These are phyloP conservation scores for Lachancea kluyveri DNA, from an alignment of 805 yeast genomes.

Conservation along the genomic window DNA sequence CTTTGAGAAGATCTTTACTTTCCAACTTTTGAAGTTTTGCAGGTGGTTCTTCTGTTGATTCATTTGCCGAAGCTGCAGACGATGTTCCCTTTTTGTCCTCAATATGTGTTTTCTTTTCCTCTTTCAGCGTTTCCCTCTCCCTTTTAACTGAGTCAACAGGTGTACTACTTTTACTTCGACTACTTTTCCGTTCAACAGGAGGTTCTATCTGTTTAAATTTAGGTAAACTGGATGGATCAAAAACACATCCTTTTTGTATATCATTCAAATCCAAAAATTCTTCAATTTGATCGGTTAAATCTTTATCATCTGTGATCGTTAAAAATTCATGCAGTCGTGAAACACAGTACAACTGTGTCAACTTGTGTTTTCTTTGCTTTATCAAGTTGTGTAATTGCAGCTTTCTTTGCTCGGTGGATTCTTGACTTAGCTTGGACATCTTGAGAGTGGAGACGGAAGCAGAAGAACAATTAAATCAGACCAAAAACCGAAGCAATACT, in stretches of 20 bases:
- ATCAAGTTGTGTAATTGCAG: too few relatives aligned
- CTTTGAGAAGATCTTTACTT: too few relatives aligned
- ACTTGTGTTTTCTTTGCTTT: conserved; percentile 46
- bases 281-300: conserved; percentile 33
- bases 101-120: conserved; percentile 4
- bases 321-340: conserved; percentile 44
- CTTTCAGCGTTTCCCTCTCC: conserved; percentile 3
- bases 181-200: conserved; percentile 6
- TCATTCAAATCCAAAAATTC: conserved; percentile 49
- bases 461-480: too few relatives aligned
- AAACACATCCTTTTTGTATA: conserved; percentile 39
- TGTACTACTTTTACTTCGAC: conserved; percentile 9
- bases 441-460: too few relatives aligned
- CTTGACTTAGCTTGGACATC: too few relatives aligned
- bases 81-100: neutral
- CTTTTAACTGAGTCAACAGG: conserved; percentile 7
- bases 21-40: neutral
- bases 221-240: conserved; percentile 31
- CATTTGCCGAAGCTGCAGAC: conserved; percentile 1
- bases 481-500: too few relatives aligned
- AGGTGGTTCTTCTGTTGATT: neutral
- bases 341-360: conserved; percentile 57
- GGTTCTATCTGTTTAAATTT: conserved; percentile 10
- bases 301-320: conserved; percentile 34
- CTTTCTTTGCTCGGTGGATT: too few relatives aligned